A percentile compares a stretch with the other conserved stretches of the same genome.
Conservation (phyloP, 1,284 basidiomycete genomes). For the Austroboletus novae-zelandiae region DNA sequence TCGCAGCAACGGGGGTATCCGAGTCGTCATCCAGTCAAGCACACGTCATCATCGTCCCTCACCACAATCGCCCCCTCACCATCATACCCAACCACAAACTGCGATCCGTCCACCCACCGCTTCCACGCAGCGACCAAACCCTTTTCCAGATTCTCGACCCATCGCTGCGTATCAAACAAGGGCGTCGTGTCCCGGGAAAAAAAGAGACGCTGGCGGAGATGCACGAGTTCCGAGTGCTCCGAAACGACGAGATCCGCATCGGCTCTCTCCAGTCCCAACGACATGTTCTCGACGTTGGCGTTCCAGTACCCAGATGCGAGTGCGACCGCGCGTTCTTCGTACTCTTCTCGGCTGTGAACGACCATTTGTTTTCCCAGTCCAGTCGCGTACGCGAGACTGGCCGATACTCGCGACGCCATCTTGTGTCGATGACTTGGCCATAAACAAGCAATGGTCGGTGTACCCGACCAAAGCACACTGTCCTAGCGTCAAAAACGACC, state of each 20-base stretch:
- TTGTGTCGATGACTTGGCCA: slow-evolving; percentile 56
- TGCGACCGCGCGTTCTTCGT: slow-evolving; percentile 52
- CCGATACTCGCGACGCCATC: slow-evolving; percentile 61
- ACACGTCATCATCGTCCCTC: slow-evolving; percentile 36
- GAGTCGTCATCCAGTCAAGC: slow-evolving; percentile 27
- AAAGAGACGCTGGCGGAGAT: slow-evolving; percentile 48
- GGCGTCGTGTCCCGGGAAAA: slow-evolving; percentile 46
- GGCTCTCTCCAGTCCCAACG: not conserved
- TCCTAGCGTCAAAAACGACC: slow-evolving; percentile 5
- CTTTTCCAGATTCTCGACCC: slow-evolving; percentile 55
- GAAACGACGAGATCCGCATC: not conserved
- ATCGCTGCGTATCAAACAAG: slow-evolving; percentile 55
- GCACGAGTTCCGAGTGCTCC: slow-evolving; percentile 38
- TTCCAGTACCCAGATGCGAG: slow-evolving; percentile 40
- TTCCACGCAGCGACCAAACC: slow-evolving; percentile 51
- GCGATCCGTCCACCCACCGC: slow-evolving; percentile 54
- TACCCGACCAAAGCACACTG: slow-evolving; percentile 59
- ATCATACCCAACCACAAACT: slow-evolving; percentile 30
- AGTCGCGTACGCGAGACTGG: slow-evolving; percentile 56
- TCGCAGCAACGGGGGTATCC: too few relatives aligned
- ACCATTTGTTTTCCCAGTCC: slow-evolving; percentile 57
- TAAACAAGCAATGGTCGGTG: slow-evolving; percentile 58
- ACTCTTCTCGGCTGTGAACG: slow-evolving; percentile 46
- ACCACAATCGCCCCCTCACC: slow-evolving; percentile 43
- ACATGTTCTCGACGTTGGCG: slow-evolving; percentile 9